A percentile compares a stretch with the other conserved stretches of the same genome.
Conservation (phyloP, 768 basidiomycete genomes). For the Amanita rimosa region DNA sequence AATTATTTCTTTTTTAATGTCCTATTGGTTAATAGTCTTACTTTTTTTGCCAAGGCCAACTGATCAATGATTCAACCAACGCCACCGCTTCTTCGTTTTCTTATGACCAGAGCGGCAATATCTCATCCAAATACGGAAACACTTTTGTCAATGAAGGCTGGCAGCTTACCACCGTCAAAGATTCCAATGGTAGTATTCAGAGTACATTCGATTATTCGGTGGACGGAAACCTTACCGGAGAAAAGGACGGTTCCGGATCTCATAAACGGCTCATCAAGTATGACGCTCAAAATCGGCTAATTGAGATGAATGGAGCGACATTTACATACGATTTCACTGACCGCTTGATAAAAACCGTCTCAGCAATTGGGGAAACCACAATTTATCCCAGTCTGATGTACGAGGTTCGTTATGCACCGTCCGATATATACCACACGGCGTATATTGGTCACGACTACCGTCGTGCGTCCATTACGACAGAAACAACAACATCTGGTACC, state of each 20-base stretch:
- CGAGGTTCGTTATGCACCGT: not conserved
- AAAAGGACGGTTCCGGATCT: not conserved
- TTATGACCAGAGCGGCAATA: not conserved
- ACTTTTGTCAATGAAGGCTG: not conserved
- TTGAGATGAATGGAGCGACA: no score
- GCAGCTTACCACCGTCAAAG: not conserved
- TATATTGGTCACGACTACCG: not conserved
- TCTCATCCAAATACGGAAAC: not conserved
- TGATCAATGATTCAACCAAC: not conserved
- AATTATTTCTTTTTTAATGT: not conserved
- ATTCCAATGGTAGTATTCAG: not conserved
- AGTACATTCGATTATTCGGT: not conserved
- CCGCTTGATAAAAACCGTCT: not conserved
- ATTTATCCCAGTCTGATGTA: not conserved
- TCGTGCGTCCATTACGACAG: not conserved
- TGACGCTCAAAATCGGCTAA: not conserved
- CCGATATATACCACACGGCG: not conserved
- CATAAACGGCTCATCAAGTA: not conserved
- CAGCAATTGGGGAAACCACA: not conserved
- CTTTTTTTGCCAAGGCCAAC: not conserved
- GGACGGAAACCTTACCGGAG: not conserved
- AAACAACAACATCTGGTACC: not conserved
- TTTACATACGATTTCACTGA: not conserved
- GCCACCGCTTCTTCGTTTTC: not conserved
- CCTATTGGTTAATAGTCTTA: not conserved